Conservation (phyloP, 371 early-diverging fungal species). For the Syncephalis fuscata region DNA sequence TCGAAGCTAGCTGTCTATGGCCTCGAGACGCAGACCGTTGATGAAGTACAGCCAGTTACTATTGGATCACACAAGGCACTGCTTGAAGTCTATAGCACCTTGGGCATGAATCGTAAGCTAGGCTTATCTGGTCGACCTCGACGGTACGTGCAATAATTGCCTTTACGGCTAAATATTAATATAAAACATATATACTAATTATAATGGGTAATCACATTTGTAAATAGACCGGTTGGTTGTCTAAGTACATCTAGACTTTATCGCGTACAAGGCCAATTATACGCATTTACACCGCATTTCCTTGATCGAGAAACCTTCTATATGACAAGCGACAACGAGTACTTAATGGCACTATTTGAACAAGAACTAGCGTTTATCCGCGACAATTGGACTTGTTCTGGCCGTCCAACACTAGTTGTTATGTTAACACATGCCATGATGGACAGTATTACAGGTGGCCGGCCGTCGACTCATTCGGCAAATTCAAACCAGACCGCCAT, state of each 20-base stretch:
- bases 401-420: slow-evolving; percentile 69
- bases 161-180: no score
- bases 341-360: slow-evolving; percentile 57
- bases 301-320: slow-evolving; percentile 81
- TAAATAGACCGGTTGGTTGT: slow-evolving; percentile 36
- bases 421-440: slow-evolving; percentile 66
- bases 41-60: slow-evolving; percentile 52
- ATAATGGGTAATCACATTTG: no score
- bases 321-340: slow-evolving; percentile 66
- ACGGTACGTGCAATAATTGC: no score
- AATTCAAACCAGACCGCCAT: no score
- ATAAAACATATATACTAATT: no score
- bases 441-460: slow-evolving; percentile 22
- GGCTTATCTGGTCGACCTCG: slow-evolving; percentile 63
- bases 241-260: slow-evolving; percentile 69
- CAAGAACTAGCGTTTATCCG: slow-evolving; percentile 60
- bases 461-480: slow-evolving; percentile 2
- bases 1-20: slow-evolving; percentile 52
- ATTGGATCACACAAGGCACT: slow-evolving; percentile 67
- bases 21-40: slow-evolving; percentile 53
- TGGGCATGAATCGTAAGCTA: slow-evolving; percentile 64
- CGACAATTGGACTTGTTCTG: slow-evolving; percentile 57
- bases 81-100: slow-evolving; percentile 51
- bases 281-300: slow-evolving; percentile 76
- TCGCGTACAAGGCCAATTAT: slow-evolving; percentile 64